Evolutionary conservation across 352 stramenopile genomes (phyloP).

Genomic region (Pythium oligandrum): DNA sequence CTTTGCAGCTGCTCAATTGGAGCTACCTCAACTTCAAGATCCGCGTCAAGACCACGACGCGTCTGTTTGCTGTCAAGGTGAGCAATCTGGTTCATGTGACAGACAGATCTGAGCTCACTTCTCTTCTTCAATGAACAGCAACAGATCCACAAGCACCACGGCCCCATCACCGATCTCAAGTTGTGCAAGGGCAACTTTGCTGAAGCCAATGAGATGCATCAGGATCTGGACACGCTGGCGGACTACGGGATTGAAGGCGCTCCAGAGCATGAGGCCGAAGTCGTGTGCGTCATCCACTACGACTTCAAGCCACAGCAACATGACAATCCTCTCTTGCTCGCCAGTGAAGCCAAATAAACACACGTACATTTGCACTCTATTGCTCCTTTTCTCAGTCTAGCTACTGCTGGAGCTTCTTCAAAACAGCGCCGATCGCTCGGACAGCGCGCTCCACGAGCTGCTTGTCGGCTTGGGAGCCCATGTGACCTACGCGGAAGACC

Average conservation of each 20-base stretch:
- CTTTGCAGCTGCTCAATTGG: constrained; percentile 39
- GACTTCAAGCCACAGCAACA: constrained; percentile 62
- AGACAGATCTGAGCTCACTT: no score
- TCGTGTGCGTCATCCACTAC: constrained; percentile 51
- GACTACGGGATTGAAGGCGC: constrained; percentile 52
- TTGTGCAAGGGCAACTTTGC: constrained; percentile 57
- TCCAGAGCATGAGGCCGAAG: constrained; percentile 30
- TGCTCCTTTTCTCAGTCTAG: no score
- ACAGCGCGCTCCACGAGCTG: constrained; percentile 30
- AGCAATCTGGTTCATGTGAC: no score
- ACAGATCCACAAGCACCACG: constrained; percentile 49
- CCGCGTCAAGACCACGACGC: constrained; percentile 40
- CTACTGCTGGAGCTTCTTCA: constrained; percentile 17
- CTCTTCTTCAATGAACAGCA: constrained; percentile 4
- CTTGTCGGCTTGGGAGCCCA: constrained; percentile 43
- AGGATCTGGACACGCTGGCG: constrained; percentile 42
- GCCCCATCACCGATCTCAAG: constrained; percentile 43
- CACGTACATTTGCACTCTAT: constrained; percentile 7
- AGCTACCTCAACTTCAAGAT: constrained; percentile 61
- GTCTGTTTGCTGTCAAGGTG: constrained; percentile 43
- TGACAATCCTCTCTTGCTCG: constrained; percentile 51
- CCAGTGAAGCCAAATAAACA: constrained; percentile 27
- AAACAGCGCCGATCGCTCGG: constrained; percentile 19
- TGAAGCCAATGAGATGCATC: constrained; percentile 42
- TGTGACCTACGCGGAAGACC: constrained; percentile 49